A percentile compares a stretch with the other conserved stretches of the same genome.
phyloP scores from a whole-genome alignment of 129 eudicot genomes.

The Apium graveolens region DNA sequence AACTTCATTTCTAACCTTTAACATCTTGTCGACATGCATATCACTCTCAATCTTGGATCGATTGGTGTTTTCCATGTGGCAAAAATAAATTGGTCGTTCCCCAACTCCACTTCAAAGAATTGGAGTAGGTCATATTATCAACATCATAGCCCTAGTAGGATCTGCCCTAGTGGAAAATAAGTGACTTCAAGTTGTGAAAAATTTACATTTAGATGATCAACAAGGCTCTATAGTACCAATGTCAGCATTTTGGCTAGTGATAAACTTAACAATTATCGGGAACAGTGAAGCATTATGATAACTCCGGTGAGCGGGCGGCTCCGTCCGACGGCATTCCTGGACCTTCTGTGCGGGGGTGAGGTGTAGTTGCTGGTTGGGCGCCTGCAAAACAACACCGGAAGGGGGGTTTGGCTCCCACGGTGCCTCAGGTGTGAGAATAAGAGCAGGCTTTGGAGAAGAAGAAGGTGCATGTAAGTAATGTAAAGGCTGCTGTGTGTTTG shows the following conservation, averaged over 20 bases:
- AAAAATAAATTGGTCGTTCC: conserved; percentile 13
- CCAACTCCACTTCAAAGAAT: conserved; percentile 35
- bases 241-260: conserved; percentile 40
- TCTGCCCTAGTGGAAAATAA: conserved; percentile 28
- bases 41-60: conserved; percentile 26
- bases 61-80: conserved; percentile 29
- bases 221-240: conserved; percentile 22
- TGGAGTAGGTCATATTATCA: conserved; percentile 36
- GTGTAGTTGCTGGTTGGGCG: too few species aligned
- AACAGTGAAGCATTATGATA: conserved; percentile 25
- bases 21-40: conserved; percentile 18
- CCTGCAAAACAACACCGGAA: too few species aligned
- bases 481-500: too few species aligned
- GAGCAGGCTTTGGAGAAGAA: too few species aligned
- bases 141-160: conserved; percentile 20
- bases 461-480: too few species aligned
- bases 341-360: too few species aligned
- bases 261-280: conserved; percentile 26
- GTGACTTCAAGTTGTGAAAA: conserved; percentile 21
- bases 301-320: too few species aligned
- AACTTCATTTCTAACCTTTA: conserved; percentile 30
- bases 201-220: conserved; percentile 8
- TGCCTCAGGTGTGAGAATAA: too few species aligned
- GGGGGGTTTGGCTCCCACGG: too few species aligned
- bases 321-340: too few species aligned